Evolutionary conservation across 139 green algal species (phyloP).

Genomic region (Closterium sp.): DNA sequence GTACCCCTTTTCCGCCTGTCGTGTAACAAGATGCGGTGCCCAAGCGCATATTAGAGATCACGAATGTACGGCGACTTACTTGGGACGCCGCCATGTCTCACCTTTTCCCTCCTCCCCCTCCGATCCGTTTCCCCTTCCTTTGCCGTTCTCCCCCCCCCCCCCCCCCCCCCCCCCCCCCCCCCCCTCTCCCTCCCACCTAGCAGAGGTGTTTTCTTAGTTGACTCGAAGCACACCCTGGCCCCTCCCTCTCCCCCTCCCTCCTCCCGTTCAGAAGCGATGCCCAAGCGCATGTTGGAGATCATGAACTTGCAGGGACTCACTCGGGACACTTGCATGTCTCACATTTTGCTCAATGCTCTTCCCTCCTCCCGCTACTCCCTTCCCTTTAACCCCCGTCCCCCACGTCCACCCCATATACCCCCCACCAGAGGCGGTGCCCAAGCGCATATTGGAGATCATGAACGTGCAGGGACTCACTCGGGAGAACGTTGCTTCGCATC

Average conservation of each 20-base stretch:
- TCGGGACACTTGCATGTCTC: constrained; percentile 57
- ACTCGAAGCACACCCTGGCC: too few relatives aligned
- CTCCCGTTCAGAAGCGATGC: constrained; percentile 68
- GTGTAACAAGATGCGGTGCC: too few relatives aligned
- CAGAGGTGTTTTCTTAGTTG: too few relatives aligned
- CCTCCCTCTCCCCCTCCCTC: neutral
- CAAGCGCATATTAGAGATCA: too few relatives aligned
- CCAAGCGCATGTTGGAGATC: constrained; percentile 95
- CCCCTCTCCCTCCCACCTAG: neutral
- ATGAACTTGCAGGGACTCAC: constrained; percentile 93
- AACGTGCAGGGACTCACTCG: constrained; percentile 86
- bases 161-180: too few relatives aligned
- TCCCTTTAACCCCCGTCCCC: neutral
- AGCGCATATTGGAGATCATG: constrained; percentile 98
- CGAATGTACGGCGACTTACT: too few relatives aligned
- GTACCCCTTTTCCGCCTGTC: too few relatives aligned
- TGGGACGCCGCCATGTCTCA: too few relatives aligned
- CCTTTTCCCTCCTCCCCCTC: too few relatives aligned
- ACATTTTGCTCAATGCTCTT: neutral
- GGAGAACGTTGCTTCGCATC: constrained; percentile 93
- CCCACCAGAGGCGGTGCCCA: constrained; percentile 80
- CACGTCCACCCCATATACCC: too few relatives aligned
- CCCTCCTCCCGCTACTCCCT: neutral
- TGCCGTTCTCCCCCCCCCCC: too few relatives aligned
- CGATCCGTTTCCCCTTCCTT: too few relatives aligned